These are phyloP conservation scores for Ogataea nakhonphanomensis DNA, from an alignment of 805 yeast species.

Conservation along the genomic window DNA sequence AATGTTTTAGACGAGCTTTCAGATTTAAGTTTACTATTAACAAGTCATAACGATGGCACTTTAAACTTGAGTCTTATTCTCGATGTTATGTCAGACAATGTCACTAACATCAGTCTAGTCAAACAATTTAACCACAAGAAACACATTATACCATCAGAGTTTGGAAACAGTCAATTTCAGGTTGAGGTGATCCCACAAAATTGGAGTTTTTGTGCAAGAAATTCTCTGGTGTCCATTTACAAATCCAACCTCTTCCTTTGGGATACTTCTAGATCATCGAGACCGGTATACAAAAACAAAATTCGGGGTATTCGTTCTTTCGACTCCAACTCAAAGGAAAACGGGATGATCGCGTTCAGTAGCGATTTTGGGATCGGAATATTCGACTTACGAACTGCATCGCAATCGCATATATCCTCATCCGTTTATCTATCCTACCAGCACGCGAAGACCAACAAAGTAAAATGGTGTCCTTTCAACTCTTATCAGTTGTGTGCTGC, in stretches of 20 bases:
- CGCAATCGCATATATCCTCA: slow-evolving; percentile 25
- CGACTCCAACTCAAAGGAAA: slow-evolving; percentile 44
- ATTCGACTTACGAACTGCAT: slow-evolving; percentile 60
- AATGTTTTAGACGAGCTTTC: slow-evolving; percentile 21
- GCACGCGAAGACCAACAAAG: slow-evolving; percentile 36
- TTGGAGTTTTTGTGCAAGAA: slow-evolving; percentile 42
- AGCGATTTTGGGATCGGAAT: slow-evolving; percentile 74
- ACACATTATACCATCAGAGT: slow-evolving; percentile 40
- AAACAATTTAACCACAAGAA: slow-evolving; percentile 77
- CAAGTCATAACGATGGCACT: slow-evolving; percentile 76
- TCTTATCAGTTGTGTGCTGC: slow-evolving; percentile 63
- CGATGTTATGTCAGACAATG: slow-evolving; percentile 31
- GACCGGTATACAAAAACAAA: slow-evolving; percentile 54
- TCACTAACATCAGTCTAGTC: slow-evolving; percentile 64
- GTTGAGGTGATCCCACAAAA: slow-evolving; percentile 36
- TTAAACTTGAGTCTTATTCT: slow-evolving; percentile 74
- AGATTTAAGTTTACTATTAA: slow-evolving; percentile 42
- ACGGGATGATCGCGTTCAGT: slow-evolving; percentile 58
- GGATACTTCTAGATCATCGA: slow-evolving; percentile 61
- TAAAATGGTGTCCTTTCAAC: slow-evolving; percentile 63
- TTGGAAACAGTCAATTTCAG: slow-evolving; percentile 31
- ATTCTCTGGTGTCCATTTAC: slow-evolving; percentile 58
- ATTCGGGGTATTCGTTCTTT: slow-evolving; percentile 49
- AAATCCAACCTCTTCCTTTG: slow-evolving; percentile 72
- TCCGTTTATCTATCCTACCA: slow-evolving; percentile 43